Base-by-base conservation (phyloP, 208 protist species). In the Crithidia sp. region DNA sequence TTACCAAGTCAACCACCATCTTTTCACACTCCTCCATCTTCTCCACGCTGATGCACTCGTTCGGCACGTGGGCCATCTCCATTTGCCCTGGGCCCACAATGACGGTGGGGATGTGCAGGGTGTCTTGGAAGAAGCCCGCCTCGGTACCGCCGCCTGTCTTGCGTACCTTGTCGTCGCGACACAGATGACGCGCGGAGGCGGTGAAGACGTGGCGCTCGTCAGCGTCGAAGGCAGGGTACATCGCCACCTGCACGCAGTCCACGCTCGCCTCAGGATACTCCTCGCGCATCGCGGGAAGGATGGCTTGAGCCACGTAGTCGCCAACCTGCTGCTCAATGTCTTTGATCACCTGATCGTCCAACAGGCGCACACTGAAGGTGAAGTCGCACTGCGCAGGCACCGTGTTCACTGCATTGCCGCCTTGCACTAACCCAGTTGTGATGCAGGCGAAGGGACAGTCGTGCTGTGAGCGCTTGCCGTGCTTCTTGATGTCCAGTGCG, bases 321-420 rank as follows among this genome's bases (percentile, higher is more conserved):
- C 72, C 67, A 4, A 88, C 58, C 39, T 67, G 39, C 13, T 41
- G 37, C 43, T 79, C 68, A 16, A 84, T 59, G 9, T 71, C 58
- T 2, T 74, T 19, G 9, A 64, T 50, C 0, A 68, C 77, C n/a
- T 70, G 19, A 8, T 7, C 9, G 2, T 81, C 63, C 5, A 76
- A 65, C 8, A 83, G 49, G 16, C 81, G 77, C 5, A 85, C 45
- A 45, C 78, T 80, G 76, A 85, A 84, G 40, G 74, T 61, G 59
- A 91, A 79, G 37, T 40, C 45, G 63, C 77, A 85, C n/a, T 77
- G 66, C 10, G 64, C 83, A 0, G 81, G 81, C 39, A 88, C 78
- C 58, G 83, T 88, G 55, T 82, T 85, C 19, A 77, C 69, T 9
- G 81, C 81, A 43, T 79, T 84, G 45, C 86, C 86, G 28, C 81